Base-by-base conservation (phyloP, 2,329 filamentous ascomycete genomes). In the Penicillium oxalicum region DNA sequence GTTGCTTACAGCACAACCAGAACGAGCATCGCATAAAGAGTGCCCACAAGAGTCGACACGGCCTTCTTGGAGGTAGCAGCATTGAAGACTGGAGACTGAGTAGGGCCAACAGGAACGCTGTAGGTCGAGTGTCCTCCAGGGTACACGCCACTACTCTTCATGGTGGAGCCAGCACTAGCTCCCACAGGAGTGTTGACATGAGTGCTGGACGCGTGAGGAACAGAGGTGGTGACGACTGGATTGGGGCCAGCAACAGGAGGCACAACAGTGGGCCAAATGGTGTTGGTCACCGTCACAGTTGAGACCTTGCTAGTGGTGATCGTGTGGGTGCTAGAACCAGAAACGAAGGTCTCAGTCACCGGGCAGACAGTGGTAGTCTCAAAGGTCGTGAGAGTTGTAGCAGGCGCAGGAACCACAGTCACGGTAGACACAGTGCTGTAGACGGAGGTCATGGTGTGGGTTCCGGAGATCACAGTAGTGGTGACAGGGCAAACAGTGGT, bases 401-500 rank as follows among this genome's bases (percentile, higher is more conserved):
- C 27, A 1, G 46, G 44, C 33, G 18, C 32, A 39, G 24, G 24
- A 9, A 26, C 38, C 9, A 26, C 18, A 6, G 25, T 33, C 5
- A 25, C 41, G 5, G 41, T 32, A 32, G 41, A 35, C 33, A 44
- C 24, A 29, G 41, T 44, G 41, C 34, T 44, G 11, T 27, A n/a
- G 7, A 28, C 33, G 13, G 43, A 38, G 25, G 34, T 45, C 26
- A 27, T n/a, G 27, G 35, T 32, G 4, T 13, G 29, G 12, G 11
- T 27, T 4, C 36, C 11, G 12, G 36, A 40, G 5, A 18, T 29
- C 36, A 18, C 18, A 5, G 33, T 33, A 28, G 44, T 34, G 9
- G 44, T 40, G 24, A 45, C 26, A 29, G 44, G 46, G 40, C 46
- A 48, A 28, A 48, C 38, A 26, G 46, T 48, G 13, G 46, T 48